These are phyloP conservation scores for Exserohilum turcica DNA, from an alignment of 2,329 filamentous ascomycete genomes.

Conservation along the genomic window DNA sequence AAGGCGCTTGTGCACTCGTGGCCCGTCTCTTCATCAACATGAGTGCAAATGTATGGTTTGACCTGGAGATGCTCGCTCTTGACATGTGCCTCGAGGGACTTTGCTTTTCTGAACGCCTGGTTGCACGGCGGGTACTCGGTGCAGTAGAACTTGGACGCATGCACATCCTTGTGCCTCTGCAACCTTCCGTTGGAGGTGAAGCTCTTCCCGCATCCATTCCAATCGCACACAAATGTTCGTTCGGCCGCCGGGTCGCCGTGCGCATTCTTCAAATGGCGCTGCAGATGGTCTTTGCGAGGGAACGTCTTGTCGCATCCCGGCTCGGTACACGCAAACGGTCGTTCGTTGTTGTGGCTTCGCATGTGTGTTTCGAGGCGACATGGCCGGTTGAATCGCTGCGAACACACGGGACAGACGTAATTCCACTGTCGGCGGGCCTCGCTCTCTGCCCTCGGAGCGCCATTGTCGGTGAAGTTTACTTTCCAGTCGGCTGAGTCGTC, in stretches of 20 bases:
- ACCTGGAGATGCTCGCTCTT: conserved; percentile 74
- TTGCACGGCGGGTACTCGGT: conserved; percentile 71
- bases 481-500: conserved; percentile 34
- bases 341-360: conserved; percentile 82
- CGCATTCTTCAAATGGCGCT: conserved; percentile 81
- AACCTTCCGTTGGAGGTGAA: conserved; percentile 82
- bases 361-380: conserved; percentile 77
- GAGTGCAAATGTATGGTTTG: conserved; percentile 72
- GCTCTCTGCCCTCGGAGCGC: conserved; percentile 35
- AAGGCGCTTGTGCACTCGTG: conserved; percentile 70
- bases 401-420: conserved; percentile 76
- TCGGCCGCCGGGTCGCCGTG: conserved; percentile 65
- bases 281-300: conserved; percentile 82
- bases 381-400: conserved; percentile 86
- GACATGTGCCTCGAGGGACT: conserved; percentile 83
- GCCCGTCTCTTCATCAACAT: conserved; percentile 59
- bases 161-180: conserved; percentile 75
- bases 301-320: conserved; percentile 81
- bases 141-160: conserved; percentile 78
- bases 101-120: conserved; percentile 83
- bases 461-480: conserved; percentile 37
- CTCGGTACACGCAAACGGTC: conserved; percentile 75
- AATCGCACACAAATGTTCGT: conserved; percentile 72
- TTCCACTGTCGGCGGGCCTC: conserved; percentile 69
- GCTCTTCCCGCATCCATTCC: conserved; percentile 73